These are phyloP conservation scores for Nyctanthes arbortristis DNA, from an alignment of 257 asterid species.

Conservation along the genomic window DNA sequence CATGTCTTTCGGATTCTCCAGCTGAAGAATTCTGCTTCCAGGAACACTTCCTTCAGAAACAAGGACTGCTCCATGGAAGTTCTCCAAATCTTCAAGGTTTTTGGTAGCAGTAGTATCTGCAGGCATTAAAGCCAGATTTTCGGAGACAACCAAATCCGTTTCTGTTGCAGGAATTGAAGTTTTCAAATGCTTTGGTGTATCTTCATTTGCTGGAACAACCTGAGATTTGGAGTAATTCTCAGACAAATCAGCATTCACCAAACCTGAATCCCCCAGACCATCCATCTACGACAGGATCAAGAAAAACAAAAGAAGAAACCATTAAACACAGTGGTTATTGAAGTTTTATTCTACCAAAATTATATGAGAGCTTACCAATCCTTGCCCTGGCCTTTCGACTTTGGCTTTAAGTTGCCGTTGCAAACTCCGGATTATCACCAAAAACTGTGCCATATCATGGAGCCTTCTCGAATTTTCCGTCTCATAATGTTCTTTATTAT, in stretches of 20 bases:
- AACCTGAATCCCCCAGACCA: slow-evolving; percentile 39
- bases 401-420: slow-evolving; percentile 67
- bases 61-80: slow-evolving; percentile 41
- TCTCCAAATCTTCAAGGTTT: slow-evolving; percentile 32
- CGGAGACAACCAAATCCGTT: slow-evolving; percentile 41
- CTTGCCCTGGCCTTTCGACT: slow-evolving; percentile 67
- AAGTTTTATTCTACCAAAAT: slow-evolving; percentile 13
- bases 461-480: slow-evolving; percentile 52
- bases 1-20: slow-evolving; percentile 90
- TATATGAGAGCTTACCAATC: slow-evolving; percentile 47
- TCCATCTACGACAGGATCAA: slow-evolving; percentile 45
- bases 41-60: slow-evolving; percentile 54
- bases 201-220: slow-evolving; percentile 50
- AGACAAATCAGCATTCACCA: slow-evolving; percentile 35
- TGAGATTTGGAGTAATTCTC: slow-evolving; percentile 58
- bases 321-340: slow-evolving; percentile 10
- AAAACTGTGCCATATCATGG: slow-evolving; percentile 68
- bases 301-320: slow-evolving; percentile 1
- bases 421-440: slow-evolving; percentile 73
- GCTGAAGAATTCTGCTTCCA: slow-evolving; percentile 38
- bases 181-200: slow-evolving; percentile 41
- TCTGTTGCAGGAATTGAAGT: slow-evolving; percentile 43
- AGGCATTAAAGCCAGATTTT: slow-evolving; percentile 67
- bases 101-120: slow-evolving; percentile 41
- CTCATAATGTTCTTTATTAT: slow-evolving; percentile 38